These are phyloP conservation scores for Candida silvicultrix DNA, from an alignment of 805 yeast species.

Conservation along the genomic window DNA sequence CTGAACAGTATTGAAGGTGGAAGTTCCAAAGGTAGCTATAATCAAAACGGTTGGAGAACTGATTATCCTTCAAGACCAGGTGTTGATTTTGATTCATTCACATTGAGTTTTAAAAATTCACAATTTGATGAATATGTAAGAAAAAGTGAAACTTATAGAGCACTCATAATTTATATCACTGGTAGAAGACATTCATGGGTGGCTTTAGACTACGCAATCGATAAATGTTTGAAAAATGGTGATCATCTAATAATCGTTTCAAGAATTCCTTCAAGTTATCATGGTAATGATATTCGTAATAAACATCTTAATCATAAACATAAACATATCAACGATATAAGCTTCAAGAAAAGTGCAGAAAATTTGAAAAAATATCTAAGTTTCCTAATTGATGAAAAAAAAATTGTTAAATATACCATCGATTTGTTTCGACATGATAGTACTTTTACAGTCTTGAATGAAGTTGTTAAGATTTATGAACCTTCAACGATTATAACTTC, in stretches of 20 bases:
- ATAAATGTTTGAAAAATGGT: conserved; percentile 49
- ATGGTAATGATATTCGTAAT: conserved; percentile 3
- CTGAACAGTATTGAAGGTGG: conserved; percentile 4
- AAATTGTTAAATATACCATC: conserved; percentile 45
- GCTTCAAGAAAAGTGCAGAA: not conserved
- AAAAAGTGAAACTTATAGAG: conserved; percentile 28
- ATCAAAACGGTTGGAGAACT: conserved; percentile 11
- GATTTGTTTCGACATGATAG: conserved; percentile 52
- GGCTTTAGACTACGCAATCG: conserved; percentile 64
- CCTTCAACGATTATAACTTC: conserved; percentile 55
- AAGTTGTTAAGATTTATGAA: conserved; percentile 53
- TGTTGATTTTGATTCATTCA: conserved; percentile 10
- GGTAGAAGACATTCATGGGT: conserved; percentile 82
- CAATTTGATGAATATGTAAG: conserved; percentile 1
- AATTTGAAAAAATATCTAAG: conserved; percentile 33
- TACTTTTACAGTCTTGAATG: conserved; percentile 49
- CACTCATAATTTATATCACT: conserved; percentile 55
- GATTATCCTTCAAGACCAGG: conserved; percentile 19
- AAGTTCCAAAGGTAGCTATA: not conserved
- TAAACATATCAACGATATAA: not conserved
- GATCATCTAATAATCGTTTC: conserved; percentile 63
- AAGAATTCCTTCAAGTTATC: conserved; percentile 29
- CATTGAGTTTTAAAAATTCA: conserved; percentile 2
- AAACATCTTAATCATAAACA: not conserved
- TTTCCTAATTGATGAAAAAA: conserved; percentile 38